Evolutionary conservation across 441 rosid species (phyloP), one percentile per base, ranked within the genome.

Genomic region (Pelargonium fulgidum): DNA sequence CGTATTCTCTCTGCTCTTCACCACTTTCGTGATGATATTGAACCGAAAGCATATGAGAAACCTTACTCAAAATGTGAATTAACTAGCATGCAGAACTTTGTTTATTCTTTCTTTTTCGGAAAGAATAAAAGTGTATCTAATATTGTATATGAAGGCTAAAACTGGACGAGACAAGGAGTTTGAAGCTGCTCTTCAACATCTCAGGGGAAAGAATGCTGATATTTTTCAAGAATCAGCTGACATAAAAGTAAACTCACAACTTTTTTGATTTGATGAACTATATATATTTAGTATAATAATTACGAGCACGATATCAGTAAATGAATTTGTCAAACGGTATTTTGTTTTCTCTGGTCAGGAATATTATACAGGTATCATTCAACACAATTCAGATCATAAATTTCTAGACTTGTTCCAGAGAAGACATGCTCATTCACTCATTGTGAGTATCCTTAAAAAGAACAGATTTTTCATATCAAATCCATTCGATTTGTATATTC

Each of bases 391-490:
- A 0, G 66, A 72, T 64, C 70, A 70, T 10, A 54, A 75, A 75
- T 20, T 79, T 42, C 36, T 81, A 0, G 83, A 72, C 48, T 61
- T 85, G 67, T 84, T 87, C 69, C 85, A 83, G 24, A 67, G 80
- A 56, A 80, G 73, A 81, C 81, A 87, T 70, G 79, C 83, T 17
- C 73, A 80, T 70, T 41, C 90, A 14, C 80, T 89, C 12, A 59
- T 78, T 61, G 93, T 91, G 72, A 87, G 89, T 29, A 59, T 62
- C 50, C 7, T 8, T 1, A 2, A 42, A 20, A 7, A 3, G 2
- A 16, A 54, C 16, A 5, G 0, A 1, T 0, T 24, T 24, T 24
- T 24, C 26, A 24, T 24, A 24, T 24, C 26, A 24, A 24, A 24
- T 1, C 2, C 26, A 24, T 24, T 24, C 26, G 1, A 24, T 24